Percentiles rank a stretch among this genome's conserved stretches.
These are phyloP conservation scores for Tuber borchii DNA, from an alignment of 495 filamentous ascomycete genomes.

Conservation along the genomic window DNA sequence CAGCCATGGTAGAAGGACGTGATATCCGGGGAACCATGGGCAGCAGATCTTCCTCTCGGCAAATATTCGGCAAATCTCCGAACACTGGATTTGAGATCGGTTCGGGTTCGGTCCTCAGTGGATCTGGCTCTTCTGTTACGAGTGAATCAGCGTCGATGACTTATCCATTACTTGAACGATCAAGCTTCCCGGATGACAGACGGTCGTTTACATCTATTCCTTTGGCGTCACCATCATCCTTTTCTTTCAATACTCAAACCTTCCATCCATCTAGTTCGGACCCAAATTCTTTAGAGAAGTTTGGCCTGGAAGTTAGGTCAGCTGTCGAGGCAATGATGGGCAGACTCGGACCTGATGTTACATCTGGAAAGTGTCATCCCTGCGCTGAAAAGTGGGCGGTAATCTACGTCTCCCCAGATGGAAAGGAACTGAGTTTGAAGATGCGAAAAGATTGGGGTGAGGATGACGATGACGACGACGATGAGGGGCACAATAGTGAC, in stretches of 20 bases:
- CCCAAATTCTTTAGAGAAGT: conserved; percentile 42
- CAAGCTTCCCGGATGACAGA: conserved; percentile 37
- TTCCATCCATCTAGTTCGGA: conserved; percentile 17
- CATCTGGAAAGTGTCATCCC: conserved; percentile 60
- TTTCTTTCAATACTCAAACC: conserved; percentile 38
- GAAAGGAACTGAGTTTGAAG: conserved; percentile 59
- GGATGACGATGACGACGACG: conserved; percentile 59
- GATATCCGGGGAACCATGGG: conserved; percentile 35
- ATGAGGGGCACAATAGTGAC: conserved; percentile 61
- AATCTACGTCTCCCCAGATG: conserved; percentile 68
- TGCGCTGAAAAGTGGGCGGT: conserved; percentile 69
- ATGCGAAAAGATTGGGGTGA: conserved; percentile 67
- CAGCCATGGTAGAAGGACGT: conserved; percentile 31
- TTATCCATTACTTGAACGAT: conserved; percentile 55
- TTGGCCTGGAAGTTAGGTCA: conserved; percentile 47
- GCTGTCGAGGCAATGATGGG: conserved; percentile 62
- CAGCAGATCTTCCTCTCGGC: conserved; percentile 37
- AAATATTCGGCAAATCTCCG: conserved; percentile 38
- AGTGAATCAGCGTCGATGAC: conserved; percentile 62
- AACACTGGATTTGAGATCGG: conserved; percentile 40
- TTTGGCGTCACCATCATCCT: conserved; percentile 29
- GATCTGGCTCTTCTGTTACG: conserved; percentile 57
- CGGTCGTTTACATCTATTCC: conserved; percentile 41
- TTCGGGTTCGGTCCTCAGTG: conserved; percentile 57
- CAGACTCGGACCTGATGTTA: conserved; percentile 54